phyloP scores from a whole-genome alignment of 306 rosid genomes.

The Hylodesmum podocarpum region DNA sequence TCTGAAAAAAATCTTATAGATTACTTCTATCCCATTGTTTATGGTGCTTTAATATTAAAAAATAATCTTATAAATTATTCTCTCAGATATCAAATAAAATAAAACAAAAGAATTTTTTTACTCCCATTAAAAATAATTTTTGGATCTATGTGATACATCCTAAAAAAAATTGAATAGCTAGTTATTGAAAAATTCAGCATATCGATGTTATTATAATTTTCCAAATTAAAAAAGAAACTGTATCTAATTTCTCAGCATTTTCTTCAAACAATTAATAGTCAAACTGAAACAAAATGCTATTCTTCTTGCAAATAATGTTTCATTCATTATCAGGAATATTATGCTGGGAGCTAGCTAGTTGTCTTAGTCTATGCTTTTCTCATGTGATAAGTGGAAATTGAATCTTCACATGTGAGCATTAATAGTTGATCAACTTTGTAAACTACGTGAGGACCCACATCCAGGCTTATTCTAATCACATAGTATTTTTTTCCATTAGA shows the following conservation, averaged over 20 bases:
- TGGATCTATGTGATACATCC: too few species aligned
- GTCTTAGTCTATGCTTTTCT: not conserved
- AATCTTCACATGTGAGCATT: not conserved
- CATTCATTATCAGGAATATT: not conserved
- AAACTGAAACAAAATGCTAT: not conserved
- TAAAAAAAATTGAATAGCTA: not conserved
- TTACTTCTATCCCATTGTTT: too few species aligned
- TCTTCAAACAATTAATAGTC: not conserved
- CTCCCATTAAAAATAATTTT: too few species aligned
- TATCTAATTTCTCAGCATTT: not conserved
- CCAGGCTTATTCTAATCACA: not conserved
- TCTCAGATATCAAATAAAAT: too few species aligned
- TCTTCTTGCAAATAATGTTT: not conserved
- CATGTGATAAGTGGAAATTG: not conserved
- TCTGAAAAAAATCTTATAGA: too few species aligned
- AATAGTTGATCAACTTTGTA: not conserved
- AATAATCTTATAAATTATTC: too few species aligned
- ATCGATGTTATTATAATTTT: too few species aligned
- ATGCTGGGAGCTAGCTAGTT: not conserved
- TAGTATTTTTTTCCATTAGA: not conserved
- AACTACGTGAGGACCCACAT: not conserved
- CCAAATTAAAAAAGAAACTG: too few species aligned
- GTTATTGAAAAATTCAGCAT: not conserved
- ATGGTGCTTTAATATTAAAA: too few species aligned
- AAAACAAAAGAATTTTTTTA: too few species aligned